phyloP scores from a whole-genome alignment of 768 basidiomycete species.

The Tulasnella sp. region DNA sequence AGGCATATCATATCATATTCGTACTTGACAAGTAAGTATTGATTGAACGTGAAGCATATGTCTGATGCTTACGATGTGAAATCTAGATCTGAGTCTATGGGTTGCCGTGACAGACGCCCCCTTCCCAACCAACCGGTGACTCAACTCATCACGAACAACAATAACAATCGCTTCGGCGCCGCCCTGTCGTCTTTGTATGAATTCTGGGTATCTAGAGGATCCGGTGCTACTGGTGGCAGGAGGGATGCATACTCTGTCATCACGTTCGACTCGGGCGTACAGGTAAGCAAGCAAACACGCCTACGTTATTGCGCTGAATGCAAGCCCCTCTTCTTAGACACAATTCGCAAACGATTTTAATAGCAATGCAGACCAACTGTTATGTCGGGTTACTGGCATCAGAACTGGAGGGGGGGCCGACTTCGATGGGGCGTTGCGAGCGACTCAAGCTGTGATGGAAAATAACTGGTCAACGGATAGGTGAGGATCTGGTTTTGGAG shows the following conservation, averaged over 20 bases:
- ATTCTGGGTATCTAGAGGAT: slow-evolving; percentile 45
- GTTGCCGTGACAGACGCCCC: slow-evolving; percentile 30
- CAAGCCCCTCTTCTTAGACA: neutral
- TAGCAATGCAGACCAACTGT: slow-evolving; percentile 35
- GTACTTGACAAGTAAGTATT: slow-evolving; percentile 41
- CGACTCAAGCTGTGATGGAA: slow-evolving; percentile 32
- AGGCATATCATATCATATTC: slow-evolving; percentile 48
- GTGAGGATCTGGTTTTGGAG: slow-evolving; percentile 26
- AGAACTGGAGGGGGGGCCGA: slow-evolving; percentile 32
- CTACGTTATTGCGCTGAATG: neutral
- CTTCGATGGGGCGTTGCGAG: slow-evolving; percentile 32
- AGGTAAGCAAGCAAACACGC: neutral
- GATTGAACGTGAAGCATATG: too few relatives aligned
- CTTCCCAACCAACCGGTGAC: slow-evolving; percentile 34
- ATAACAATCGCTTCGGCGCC: slow-evolving; percentile 45
- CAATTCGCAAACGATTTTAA: slow-evolving; percentile 36
- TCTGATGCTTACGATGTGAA: too few relatives aligned
- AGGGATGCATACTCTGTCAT: slow-evolving; percentile 47
- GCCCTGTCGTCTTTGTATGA: slow-evolving; percentile 43
- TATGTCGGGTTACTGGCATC: slow-evolving; percentile 30
- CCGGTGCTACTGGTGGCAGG: slow-evolving; percentile 24
- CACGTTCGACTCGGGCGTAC: slow-evolving; percentile 29
- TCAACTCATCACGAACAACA: slow-evolving; percentile 27
- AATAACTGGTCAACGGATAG: slow-evolving; percentile 40
- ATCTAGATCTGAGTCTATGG: slow-evolving; percentile 43